Base-by-base conservation (phyloP, 257 asterid species). In the Asclepias syriaca region DNA sequence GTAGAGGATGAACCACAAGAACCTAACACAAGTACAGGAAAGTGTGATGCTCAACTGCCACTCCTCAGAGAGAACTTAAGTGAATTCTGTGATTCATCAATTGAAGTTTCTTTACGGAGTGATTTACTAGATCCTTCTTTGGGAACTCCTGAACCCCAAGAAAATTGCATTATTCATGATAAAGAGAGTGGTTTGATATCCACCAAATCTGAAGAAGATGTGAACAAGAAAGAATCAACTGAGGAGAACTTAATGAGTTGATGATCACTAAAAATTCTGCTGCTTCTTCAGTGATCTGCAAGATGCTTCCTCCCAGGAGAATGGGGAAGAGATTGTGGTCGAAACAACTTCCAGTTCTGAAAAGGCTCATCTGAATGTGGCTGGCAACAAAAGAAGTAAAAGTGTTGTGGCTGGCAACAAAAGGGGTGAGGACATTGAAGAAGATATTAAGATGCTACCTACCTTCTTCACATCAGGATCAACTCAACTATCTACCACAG, bases 151-250 rank as follows among this genome's bases (percentile, higher is more conserved):
- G 81, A 80, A 8, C 49, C 76, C 69, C 50, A 68, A 57, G 75
- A 75, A 4, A 75, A 82, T 40, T 37, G 19, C 9, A 24, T 72
- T 69, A 8, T 32, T 74, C 78, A 68, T 27, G 76, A 27, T 14
- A 77, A 81, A 65, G 81, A 80, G 75, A 50, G 19, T 53, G 69
- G 54, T 37, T 48, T 57, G 54, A 58, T 2, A 46, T 24, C 51
- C 22, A 58, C 1, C 10, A 72, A 74, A 77, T 70, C 73, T 24
- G 84, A 67, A 65, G 72, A 59, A 50, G 53, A 1, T 6, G 78
- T 66, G 66, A 27, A 53, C 10, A 72, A 66, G 69, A 56, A 60
- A 49, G 59, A 55, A 61, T 64, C n/a, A 7, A 69, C 70, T 39
- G 70, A 65, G 69, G 77, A 77, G 71, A 68, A 48, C 59, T 11